Base-by-base conservation (phyloP, 78 protist species). In the Cavenderia fasciculata region DNA sequence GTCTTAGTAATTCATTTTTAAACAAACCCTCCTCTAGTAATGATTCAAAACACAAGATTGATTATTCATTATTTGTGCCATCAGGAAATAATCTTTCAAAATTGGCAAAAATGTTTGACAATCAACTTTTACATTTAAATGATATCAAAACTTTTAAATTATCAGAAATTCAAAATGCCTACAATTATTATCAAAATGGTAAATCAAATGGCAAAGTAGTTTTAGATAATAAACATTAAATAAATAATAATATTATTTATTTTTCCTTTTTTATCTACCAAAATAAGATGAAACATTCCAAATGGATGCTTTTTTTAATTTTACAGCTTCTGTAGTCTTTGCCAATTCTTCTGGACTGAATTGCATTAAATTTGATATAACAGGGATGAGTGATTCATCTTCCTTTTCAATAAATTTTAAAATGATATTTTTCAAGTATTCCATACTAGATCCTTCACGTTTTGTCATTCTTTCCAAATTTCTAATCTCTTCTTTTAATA, bases 401-500 rank as follows among this genome's bases (percentile, higher is more conserved):
- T 66, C 88, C 36, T 72, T 65, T 41, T 79, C 88, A n/a, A 79
- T 66, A 38, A 66, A 79, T 44, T 66, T 79, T 52, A 79, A 49
- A 31, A 79, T 14, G 6, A 79, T 79, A 52, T 79, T 79, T 16
- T 79, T 79, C 11, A 66, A 23, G 52, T 79, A 79, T 47, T 44
- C 47, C 41, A 73, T 51, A 34, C 43, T 52, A 27, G 70, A 44
- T 12, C 43, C 46, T 27, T 69, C 76, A 21, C 56, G 21, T 0
- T 34, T 66, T 38, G 14, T 57, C 25, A 21, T 34, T 66, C 88
- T 62, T 52, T 79, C 88, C 10, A 79, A 34, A 29, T 51, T 66
- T 66, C 88, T 79, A 66, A 79, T 79, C 41, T 79, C 88, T 27
- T 79, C 88, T 34, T 79, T 79, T 49, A 79, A 41, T 23, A 79